Conservation (phyloP, 768 basidiomycete species). For the Rhizopogon sp. region DNA sequence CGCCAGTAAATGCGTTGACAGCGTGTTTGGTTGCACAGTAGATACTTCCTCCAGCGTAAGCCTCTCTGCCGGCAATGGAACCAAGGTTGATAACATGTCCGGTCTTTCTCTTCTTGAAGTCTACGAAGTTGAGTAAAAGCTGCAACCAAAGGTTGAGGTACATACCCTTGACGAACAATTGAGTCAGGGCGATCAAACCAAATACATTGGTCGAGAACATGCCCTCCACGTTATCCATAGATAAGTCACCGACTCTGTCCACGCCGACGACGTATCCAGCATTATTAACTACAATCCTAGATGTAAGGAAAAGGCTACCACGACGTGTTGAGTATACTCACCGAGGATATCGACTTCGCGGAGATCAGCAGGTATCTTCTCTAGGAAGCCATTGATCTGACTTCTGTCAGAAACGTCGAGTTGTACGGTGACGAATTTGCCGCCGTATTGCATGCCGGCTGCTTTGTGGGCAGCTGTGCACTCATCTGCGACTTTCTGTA, state of each 20-base stretch:
- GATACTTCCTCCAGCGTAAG: slow-evolving; percentile 88
- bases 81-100: slow-evolving; percentile 96
- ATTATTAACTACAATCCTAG: slow-evolving; percentile 47
- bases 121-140: slow-evolving; percentile 30
- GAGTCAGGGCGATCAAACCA: slow-evolving; percentile 80
- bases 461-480: slow-evolving; percentile 68
- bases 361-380: slow-evolving; percentile 66
- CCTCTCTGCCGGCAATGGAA: slow-evolving; percentile 82
- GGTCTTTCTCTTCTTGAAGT: slow-evolving; percentile 70
- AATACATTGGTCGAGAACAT: slow-evolving; percentile 84
- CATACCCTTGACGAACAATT: slow-evolving; percentile 59
- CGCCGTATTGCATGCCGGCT: slow-evolving; percentile 69
- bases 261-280: slow-evolving; percentile 90
- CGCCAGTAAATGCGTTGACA: slow-evolving; percentile 80
- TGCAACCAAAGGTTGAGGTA: background rate
- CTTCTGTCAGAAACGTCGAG: slow-evolving; percentile 78
- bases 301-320: background rate
- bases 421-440: slow-evolving; percentile 65
- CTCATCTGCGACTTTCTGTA: slow-evolving; percentile 64
- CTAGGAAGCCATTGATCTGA: slow-evolving; percentile 65
- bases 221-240: slow-evolving; percentile 70
- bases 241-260: slow-evolving; percentile 81
- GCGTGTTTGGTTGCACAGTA: slow-evolving; percentile 92
- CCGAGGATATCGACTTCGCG: slow-evolving; percentile 80
- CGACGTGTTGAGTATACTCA: slow-evolving; percentile 27